Conservation (phyloP, 805 yeast genomes). For the Metschnikowia borealis region DNA sequence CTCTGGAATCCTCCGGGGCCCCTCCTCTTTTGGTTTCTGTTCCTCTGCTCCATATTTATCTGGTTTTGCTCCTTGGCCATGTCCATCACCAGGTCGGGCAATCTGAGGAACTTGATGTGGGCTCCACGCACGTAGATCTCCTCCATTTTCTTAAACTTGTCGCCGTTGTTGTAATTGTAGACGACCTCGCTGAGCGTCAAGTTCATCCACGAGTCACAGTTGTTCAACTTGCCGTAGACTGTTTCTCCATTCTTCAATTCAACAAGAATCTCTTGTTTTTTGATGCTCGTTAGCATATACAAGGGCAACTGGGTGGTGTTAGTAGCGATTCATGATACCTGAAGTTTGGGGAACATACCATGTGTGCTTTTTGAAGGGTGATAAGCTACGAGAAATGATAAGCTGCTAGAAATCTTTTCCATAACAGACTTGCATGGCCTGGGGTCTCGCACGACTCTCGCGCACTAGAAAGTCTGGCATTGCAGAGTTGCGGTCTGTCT, state of each 20-base stretch:
- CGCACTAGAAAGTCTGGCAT: neutral
- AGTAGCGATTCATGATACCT: neutral
- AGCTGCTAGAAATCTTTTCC: neutral
- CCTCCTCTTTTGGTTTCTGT: constrained; percentile 42
- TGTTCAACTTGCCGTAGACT: constrained; percentile 74
- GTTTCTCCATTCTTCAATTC: constrained; percentile 92
- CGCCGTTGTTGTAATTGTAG: constrained; percentile 60
- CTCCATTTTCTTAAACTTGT: constrained; percentile 55
- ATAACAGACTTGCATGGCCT: constrained; percentile 2
- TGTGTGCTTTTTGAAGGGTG: constrained; percentile 2
- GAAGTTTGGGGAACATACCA: constrained; percentile 12
- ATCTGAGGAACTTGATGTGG: constrained; percentile 72
- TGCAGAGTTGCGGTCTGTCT: too few relatives aligned
- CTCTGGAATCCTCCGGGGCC: constrained; percentile 33
- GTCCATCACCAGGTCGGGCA: constrained; percentile 73
- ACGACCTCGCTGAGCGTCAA: constrained; percentile 74
- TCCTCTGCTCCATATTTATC: constrained; percentile 47
- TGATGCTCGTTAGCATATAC: constrained; percentile 84
- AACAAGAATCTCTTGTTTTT: constrained; percentile 79
- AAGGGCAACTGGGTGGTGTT: constrained; percentile 66
- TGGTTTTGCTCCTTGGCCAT: constrained; percentile 65
- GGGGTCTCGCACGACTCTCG: constrained; percentile 7
- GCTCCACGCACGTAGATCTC: constrained; percentile 83
- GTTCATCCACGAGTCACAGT: constrained; percentile 96
- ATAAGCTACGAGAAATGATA: neutral